These are phyloP conservation scores for Gonium pectorale DNA, from an alignment of 139 green algal species.

Conservation along the genomic window DNA sequence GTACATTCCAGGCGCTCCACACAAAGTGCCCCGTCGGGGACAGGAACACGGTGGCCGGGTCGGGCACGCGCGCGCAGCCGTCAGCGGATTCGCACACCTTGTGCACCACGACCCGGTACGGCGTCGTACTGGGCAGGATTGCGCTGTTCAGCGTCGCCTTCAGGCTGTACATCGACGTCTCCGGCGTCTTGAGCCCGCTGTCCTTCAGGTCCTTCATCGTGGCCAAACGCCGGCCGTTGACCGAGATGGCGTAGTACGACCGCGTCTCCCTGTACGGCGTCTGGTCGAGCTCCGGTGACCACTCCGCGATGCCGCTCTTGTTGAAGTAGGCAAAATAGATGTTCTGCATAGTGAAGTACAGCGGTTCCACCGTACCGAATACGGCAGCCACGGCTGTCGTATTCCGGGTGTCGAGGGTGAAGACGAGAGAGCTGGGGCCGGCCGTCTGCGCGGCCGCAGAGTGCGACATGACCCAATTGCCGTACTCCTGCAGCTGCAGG, in stretches of 20 bases:
- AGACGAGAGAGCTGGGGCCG: background rate
- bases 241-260: background rate
- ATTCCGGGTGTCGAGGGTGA: conserved; percentile 2
- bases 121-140: background rate
- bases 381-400: background rate
- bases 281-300: background rate
- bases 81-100: background rate
- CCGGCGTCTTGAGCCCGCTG: background rate
- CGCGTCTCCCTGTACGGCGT: background rate
- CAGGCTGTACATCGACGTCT: background rate
- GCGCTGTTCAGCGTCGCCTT: background rate
- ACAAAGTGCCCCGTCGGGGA: background rate
- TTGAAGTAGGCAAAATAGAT: conserved; percentile 21
- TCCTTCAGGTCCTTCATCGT: conserved; percentile 15
- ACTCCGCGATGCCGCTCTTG: background rate
- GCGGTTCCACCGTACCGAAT: background rate
- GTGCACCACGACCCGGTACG: background rate
- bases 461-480: background rate
- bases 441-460: background rate
- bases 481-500: background rate
- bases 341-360: background rate
- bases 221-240: background rate
- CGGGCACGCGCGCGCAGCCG: background rate
- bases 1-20: background rate
- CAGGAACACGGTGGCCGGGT: conserved; percentile 12